Conservation (phyloP, 768 basidiomycete genomes). For the Amylocystis lapponica region DNA sequence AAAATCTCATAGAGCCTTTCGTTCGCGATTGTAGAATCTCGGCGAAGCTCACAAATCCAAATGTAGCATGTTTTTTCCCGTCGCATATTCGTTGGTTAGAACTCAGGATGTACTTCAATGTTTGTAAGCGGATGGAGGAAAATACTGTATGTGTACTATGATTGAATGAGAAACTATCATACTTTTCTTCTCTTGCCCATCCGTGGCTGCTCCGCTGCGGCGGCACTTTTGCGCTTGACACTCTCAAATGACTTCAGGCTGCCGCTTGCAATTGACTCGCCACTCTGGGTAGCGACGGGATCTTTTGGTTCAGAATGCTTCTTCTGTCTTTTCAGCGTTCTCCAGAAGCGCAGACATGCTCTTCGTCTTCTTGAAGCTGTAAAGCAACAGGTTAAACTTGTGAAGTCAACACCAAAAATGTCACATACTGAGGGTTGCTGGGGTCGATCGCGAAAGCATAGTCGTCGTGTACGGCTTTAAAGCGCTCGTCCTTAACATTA, state of each 20-base stretch:
- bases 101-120: too few species aligned
- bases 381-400: slow-evolving; percentile 9
- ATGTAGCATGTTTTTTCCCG: not conserved
- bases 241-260: slow-evolving; percentile 75
- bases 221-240: slow-evolving; percentile 72
- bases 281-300: slow-evolving; percentile 1
- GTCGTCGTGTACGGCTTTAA: slow-evolving; percentile 83
- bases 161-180: slow-evolving; percentile 4
- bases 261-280: too few species aligned
- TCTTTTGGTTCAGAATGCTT: slow-evolving; percentile 10
- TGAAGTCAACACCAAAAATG: not conserved
- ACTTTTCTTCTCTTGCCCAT: slow-evolving; percentile 37
- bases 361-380: slow-evolving; percentile 89
- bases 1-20: slow-evolving; percentile 58
- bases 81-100: slow-evolving; percentile 1
- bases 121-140: not conserved
- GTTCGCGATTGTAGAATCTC: not conserved
- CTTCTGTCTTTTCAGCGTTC: slow-evolving; percentile 67
- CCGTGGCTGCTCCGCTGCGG: slow-evolving; percentile 18
- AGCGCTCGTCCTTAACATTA: slow-evolving; percentile 83
- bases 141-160: not conserved
- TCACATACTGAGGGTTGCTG: slow-evolving; percentile 83
- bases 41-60: not conserved
- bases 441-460: slow-evolving; percentile 94
- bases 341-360: slow-evolving; percentile 80